Base-by-base conservation (phyloP, 257 asterid genomes). In the Salvia miltiorrhiza region DNA sequence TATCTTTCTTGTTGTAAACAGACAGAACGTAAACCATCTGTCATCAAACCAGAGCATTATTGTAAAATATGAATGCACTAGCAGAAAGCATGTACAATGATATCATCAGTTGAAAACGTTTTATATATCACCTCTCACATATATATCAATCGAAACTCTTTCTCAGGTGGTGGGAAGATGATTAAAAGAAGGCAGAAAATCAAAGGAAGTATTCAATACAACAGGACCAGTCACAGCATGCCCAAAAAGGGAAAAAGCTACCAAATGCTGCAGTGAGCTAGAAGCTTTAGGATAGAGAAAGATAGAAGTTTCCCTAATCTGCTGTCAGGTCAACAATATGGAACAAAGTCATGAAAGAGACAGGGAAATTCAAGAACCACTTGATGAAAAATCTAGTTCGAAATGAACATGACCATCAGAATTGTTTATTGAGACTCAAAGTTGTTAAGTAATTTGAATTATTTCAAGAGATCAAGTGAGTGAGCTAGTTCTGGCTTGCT, bases 11-110 rank as follows among this genome's bases (percentile, higher is more conserved):
- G 92, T 82, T 86, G 80, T 89, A 89, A 49, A 92, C 88, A 16
- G 94, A 92, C 76, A 92, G 72, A 70, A 92, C 96, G 63, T 89
- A 92, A 78, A 92, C 91, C 95, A 89, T 89, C 96, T 92, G 96
- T 77, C 48, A 75, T 73, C 70, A 74, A 77, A 63, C 71, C 62
- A 49, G 61, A 66, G 65, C 50, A 12, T 40, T 23, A 41, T 19
- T 43, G 69, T 69, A 59, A 70, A 69, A 55, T 52, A 74, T 56
- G 53, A 44, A 71, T 63, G 14, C 57, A 56, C 43, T 28, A 43
- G 54, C 44, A 65, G 44, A 57, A 77, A 70, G 33, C 76, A 73
- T 45, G 72, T 33, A 7, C 44, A 59, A 21, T 33, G 44, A 50
- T 16, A 35, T 54, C 55, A 81, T 63, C 39, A 40, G 28, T 39